A percentile compares a stretch with the other conserved stretches of the same genome.
Conservation (phyloP, 2,329 filamentous ascomycete genomes). For the Pyrenophora tritici-repentis region DNA sequence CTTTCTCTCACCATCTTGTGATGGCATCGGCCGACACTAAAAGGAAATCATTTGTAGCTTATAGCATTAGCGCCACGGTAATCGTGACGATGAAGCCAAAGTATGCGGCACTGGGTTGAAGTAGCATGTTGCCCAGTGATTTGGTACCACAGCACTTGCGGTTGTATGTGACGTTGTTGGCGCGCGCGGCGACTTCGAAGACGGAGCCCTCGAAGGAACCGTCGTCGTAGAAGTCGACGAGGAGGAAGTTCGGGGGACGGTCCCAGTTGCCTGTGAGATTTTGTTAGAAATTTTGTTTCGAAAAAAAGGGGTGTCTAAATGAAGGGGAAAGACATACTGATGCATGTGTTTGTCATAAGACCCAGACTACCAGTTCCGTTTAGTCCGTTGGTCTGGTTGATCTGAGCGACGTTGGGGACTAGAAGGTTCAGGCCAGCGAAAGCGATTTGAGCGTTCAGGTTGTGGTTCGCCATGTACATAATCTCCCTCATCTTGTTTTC, state of each 20-base stretch:
- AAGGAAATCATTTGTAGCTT: not conserved
- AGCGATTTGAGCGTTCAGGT: slow-evolving; percentile 75
- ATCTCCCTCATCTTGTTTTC: slow-evolving; percentile 59
- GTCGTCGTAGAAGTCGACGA: slow-evolving; percentile 50
- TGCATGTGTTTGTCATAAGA: slow-evolving; percentile 39
- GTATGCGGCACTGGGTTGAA: slow-evolving; percentile 20
- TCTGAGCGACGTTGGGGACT: slow-evolving; percentile 44
- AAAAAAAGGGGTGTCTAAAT: not conserved
- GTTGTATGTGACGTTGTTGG: slow-evolving; percentile 75
- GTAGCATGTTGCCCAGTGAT: slow-evolving; percentile 17
- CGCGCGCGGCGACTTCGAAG: slow-evolving; percentile 49
- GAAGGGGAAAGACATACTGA: slow-evolving; percentile 33
- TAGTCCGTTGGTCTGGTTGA: slow-evolving; percentile 44
- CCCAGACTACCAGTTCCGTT: slow-evolving; percentile 43
- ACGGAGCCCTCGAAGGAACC: slow-evolving; percentile 46
- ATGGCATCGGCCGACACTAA: not conserved
- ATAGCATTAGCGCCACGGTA: slow-evolving; percentile 25
- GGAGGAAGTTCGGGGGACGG: slow-evolving; percentile 49
- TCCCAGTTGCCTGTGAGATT: slow-evolving; percentile 35
- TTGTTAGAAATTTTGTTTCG: not conserved
- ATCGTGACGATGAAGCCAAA: slow-evolving; percentile 25
- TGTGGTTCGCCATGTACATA: slow-evolving; percentile 89
- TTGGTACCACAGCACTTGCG: slow-evolving; percentile 60
- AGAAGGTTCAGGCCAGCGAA: slow-evolving; percentile 36
- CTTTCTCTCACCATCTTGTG: not conserved